These are phyloP conservation scores for Phialophora macrospora DNA, from an alignment of 2,329 filamentous ascomycete genomes.

Conservation along the genomic window DNA sequence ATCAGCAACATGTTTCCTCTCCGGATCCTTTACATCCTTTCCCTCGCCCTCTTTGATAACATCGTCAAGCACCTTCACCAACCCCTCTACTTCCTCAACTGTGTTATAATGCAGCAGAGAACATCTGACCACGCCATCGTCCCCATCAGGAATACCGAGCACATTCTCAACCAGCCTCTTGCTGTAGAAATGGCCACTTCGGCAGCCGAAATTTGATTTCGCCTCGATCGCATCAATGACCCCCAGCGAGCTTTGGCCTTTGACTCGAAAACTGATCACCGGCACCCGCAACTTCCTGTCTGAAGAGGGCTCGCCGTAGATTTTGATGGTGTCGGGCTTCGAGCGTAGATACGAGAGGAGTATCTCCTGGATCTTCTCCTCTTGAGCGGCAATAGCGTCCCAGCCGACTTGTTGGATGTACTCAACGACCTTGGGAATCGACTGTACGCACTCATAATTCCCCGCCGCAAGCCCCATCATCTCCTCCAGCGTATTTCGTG, in stretches of 20 bases:
- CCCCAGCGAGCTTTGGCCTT: slow-evolving; percentile 58
- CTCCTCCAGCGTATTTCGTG: slow-evolving; percentile 61
- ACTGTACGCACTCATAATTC: slow-evolving; percentile 71
- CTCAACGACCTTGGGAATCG: slow-evolving; percentile 64
- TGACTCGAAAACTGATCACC: slow-evolving; percentile 69
- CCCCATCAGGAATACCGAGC: slow-evolving; percentile 58
- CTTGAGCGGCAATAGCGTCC: slow-evolving; percentile 62
- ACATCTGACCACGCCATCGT: slow-evolving; percentile 70
- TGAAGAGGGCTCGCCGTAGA: slow-evolving; percentile 62
- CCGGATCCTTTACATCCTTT: slow-evolving; percentile 26
- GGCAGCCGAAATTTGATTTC: slow-evolving; percentile 63
- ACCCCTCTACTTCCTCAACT: slow-evolving; percentile 38
- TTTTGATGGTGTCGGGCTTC: slow-evolving; percentile 56
- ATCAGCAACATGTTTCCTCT: slow-evolving; percentile 33
- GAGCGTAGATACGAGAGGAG: slow-evolving; percentile 64
- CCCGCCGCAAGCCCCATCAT: slow-evolving; percentile 71
- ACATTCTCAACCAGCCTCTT: slow-evolving; percentile 66
- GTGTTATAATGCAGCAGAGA: slow-evolving; percentile 77
- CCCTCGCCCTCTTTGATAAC: slow-evolving; percentile 37
- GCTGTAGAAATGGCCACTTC: slow-evolving; percentile 73
- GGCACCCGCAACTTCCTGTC: slow-evolving; percentile 61
- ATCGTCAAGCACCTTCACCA: slow-evolving; percentile 38
- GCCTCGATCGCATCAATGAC: slow-evolving; percentile 66
- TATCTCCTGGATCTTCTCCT: slow-evolving; percentile 62
- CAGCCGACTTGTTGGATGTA: slow-evolving; percentile 62